Conservation (phyloP, 768 basidiomycete genomes). For the Kwoniella sp. region DNA sequence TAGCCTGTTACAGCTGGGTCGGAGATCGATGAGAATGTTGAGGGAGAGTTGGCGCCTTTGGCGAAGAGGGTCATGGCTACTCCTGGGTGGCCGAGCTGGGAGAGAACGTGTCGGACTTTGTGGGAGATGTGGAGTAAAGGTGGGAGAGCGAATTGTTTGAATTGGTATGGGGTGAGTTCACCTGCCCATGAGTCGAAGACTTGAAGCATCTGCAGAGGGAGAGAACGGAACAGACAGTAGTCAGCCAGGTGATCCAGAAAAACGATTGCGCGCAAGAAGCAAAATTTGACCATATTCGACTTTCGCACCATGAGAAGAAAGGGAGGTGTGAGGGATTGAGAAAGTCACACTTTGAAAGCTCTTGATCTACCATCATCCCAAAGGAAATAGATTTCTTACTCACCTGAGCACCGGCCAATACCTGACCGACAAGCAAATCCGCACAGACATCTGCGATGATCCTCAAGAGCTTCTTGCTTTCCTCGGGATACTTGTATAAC, state of each 20-base stretch:
- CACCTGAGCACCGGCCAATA: constrained; percentile 94
- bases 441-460: constrained; percentile 86
- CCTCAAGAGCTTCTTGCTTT: constrained; percentile 73
- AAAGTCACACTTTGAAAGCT: too few relatives aligned
- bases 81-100: constrained; percentile 61
- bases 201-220: constrained; percentile 73
- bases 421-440: constrained; percentile 87
- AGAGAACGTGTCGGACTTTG: constrained; percentile 67
- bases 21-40: constrained; percentile 66
- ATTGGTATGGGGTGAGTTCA: constrained; percentile 86
- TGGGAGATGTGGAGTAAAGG: constrained; percentile 71
- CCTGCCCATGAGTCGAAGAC: constrained; percentile 97
- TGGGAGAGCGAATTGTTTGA: constrained; percentile 78
- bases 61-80: constrained; percentile 90
- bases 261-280: too few relatives aligned
- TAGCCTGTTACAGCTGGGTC: constrained; percentile 65
- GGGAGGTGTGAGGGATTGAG: too few relatives aligned
- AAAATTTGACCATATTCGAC: too few relatives aligned
- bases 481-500: constrained; percentile 86
- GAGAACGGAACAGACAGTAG: neutral
- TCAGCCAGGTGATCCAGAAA: neutral
- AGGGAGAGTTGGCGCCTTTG: constrained; percentile 76
- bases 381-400: too few relatives aligned
- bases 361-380: too few relatives aligned
- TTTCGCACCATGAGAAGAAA: too few relatives aligned